Percentiles rank a stretch among this genome's conserved stretches.
These are phyloP conservation scores for Pyrrhoderma noxium DNA, from an alignment of 1,284 basidiomycete genomes.

Conservation along the genomic window DNA sequence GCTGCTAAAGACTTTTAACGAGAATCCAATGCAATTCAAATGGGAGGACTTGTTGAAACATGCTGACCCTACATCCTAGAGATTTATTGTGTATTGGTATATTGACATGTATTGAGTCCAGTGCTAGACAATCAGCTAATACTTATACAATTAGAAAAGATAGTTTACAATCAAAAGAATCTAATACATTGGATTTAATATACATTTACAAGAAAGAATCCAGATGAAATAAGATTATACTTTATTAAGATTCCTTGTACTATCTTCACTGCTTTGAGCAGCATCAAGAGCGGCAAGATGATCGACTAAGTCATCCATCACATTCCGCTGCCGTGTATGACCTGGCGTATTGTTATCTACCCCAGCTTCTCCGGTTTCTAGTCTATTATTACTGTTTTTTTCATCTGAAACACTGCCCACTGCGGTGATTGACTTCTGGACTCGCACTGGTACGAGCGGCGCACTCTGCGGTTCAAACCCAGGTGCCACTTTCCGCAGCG, in stretches of 20 bases:
- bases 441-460: conserved; percentile 49
- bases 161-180: no score
- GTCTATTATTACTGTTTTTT: conserved; percentile 12
- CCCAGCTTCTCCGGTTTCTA: background rate
- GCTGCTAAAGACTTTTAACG: conserved; percentile 64
- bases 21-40: conserved; percentile 61
- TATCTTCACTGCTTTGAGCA: background rate
- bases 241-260: no score
- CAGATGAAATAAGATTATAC: no score
- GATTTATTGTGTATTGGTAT: background rate
- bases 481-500: conserved; percentile 64
- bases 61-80: conserved; percentile 25
- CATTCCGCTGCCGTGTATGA: conserved; percentile 36
- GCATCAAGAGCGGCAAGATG: conserved; percentile 63
- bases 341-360: conserved; percentile 18
- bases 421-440: conserved; percentile 2
- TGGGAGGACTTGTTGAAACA: conserved; percentile 65
- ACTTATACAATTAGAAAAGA: no score
- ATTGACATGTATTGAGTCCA: no score
- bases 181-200: no score
- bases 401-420: background rate
- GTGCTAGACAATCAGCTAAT: no score
- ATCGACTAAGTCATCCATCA: conserved; percentile 78
- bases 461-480: conserved; percentile 59
- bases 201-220: no score